phyloP scores from a whole-genome alignment of 1,139 yeast species.

The Nakaseomyces kungkrabaensis region DNA sequence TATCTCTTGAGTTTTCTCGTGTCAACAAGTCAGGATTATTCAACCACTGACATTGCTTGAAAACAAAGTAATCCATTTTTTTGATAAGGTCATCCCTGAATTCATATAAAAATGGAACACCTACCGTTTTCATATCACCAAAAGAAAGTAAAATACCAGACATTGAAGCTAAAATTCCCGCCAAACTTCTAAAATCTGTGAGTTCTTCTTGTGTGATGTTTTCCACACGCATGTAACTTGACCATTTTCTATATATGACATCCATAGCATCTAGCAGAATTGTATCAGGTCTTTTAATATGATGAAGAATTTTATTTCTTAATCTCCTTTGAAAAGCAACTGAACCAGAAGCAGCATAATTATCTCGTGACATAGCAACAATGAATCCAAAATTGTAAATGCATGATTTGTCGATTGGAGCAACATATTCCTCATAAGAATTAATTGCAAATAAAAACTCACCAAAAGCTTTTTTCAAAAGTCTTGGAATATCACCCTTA shows the following conservation, averaged over 20 bases:
- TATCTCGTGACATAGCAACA: slow-evolving; percentile 44
- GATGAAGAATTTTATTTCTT: slow-evolving; percentile 44
- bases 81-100: slow-evolving; percentile 32
- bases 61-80: slow-evolving; percentile 43
- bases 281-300: slow-evolving; percentile 45
- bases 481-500: slow-evolving; percentile 15
- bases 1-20: slow-evolving; percentile 41
- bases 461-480: slow-evolving; percentile 13
- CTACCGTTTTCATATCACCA: slow-evolving; percentile 28
- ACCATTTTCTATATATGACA: slow-evolving; percentile 49
- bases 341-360: slow-evolving; percentile 61
- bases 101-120: slow-evolving; percentile 21
- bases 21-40: slow-evolving; percentile 43
- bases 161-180: slow-evolving; percentile 52
- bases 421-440: slow-evolving; percentile 16
- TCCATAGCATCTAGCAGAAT: slow-evolving; percentile 57
- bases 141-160: slow-evolving; percentile 44
- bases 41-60: slow-evolving; percentile 34
- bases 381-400: slow-evolving; percentile 40
- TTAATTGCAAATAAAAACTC: slow-evolving; percentile 14
- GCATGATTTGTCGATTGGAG: slow-evolving; percentile 13
- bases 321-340: slow-evolving; percentile 69
- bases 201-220: slow-evolving; percentile 24
- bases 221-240: slow-evolving; percentile 7
- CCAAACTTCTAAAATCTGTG: slow-evolving; percentile 44